Evolutionary conservation across 352 stramenopile species (phyloP).

Genomic region (Pythium oligandrum): DNA sequence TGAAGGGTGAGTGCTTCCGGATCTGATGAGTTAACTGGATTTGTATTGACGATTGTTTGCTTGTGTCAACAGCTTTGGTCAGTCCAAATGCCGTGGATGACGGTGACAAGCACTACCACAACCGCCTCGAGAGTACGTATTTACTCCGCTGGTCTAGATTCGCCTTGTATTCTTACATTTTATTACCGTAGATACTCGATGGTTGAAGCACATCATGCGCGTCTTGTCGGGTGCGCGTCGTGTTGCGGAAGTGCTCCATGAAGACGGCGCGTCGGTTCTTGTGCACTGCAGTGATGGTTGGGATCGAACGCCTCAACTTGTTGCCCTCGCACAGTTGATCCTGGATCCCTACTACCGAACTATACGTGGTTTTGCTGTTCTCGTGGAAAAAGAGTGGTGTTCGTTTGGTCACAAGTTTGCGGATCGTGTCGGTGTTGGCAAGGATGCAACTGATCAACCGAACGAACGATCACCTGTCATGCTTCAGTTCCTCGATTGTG

Average conservation of each 20-base stretch:
- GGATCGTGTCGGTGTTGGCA: slow-evolving; percentile 76
- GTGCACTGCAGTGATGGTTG: slow-evolving; percentile 87
- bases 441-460: slow-evolving; percentile 70
- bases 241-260: slow-evolving; percentile 78
- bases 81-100: slow-evolving; percentile 80
- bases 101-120: slow-evolving; percentile 86
- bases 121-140: slow-evolving; percentile 75
- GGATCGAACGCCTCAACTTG: slow-evolving; percentile 83
- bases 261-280: slow-evolving; percentile 77
- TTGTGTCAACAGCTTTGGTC: slow-evolving; percentile 49
- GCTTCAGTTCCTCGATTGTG: slow-evolving; percentile 83
- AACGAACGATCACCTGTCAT: slow-evolving; percentile 85
- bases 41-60: not conserved
- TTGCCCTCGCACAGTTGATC: slow-evolving; percentile 77
- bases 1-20: slow-evolving; percentile 49
- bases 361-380: slow-evolving; percentile 75
- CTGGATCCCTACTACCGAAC: slow-evolving; percentile 84
- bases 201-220: slow-evolving; percentile 95
- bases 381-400: slow-evolving; percentile 86
- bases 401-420: slow-evolving; percentile 90
- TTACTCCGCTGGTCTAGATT: slow-evolving; percentile 3
- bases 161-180: slow-evolving; percentile 1
- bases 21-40: not conserved
- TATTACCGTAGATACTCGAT: slow-evolving; percentile 92
- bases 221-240: slow-evolving; percentile 65